These are phyloP conservation scores for Aspergillus costaricaensis DNA, from an alignment of 2,329 filamentous ascomycete species.

Conservation along the genomic window DNA sequence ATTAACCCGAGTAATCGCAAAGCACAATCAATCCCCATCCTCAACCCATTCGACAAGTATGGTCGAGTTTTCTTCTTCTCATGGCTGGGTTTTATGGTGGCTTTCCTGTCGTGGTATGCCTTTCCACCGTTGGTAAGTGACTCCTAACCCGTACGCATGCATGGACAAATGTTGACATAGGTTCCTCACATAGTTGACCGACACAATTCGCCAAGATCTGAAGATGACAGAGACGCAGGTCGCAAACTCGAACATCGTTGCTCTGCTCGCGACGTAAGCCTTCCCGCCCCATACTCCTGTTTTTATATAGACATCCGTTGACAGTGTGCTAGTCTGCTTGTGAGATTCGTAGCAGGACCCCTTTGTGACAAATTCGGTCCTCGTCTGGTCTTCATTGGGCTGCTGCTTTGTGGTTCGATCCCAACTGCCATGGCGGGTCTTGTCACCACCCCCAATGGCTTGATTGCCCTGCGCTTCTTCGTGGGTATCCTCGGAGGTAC, in stretches of 20 bases:
- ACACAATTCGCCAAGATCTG: slow-evolving; percentile 79
- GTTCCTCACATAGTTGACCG: slow-evolving; percentile 54
- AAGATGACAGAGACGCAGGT: slow-evolving; percentile 69
- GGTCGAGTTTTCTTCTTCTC: slow-evolving; percentile 89
- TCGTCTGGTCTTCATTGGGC: slow-evolving; percentile 74
- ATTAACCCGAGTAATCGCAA: slow-evolving; percentile 84
- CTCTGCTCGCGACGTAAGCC: slow-evolving; percentile 67
- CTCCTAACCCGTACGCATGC: background rate
- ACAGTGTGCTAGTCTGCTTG: slow-evolving; percentile 57
- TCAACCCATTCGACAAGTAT: slow-evolving; percentile 78
- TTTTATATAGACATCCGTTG: background rate
- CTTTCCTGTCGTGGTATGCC: slow-evolving; percentile 88
- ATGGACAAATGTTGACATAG: too few species aligned
- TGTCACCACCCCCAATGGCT: slow-evolving; percentile 63
- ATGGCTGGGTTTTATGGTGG: slow-evolving; percentile 82
- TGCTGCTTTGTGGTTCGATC: slow-evolving; percentile 75
- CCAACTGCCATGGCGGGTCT: slow-evolving; percentile 81
- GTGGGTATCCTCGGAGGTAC: slow-evolving; percentile 47
- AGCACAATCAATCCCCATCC: slow-evolving; percentile 73
- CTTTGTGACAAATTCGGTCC: slow-evolving; percentile 85
- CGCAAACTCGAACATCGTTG: slow-evolving; percentile 88
- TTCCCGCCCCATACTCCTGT: slow-evolving; percentile 5
- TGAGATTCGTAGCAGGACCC: slow-evolving; percentile 76
- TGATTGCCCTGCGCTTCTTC: slow-evolving; percentile 48
- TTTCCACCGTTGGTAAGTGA: slow-evolving; percentile 76